Evolutionary conservation across 2,329 filamentous ascomycete species (phyloP), one percentile per base, ranked within the genome.

Genomic region (Didymella keratinophila): DNA sequence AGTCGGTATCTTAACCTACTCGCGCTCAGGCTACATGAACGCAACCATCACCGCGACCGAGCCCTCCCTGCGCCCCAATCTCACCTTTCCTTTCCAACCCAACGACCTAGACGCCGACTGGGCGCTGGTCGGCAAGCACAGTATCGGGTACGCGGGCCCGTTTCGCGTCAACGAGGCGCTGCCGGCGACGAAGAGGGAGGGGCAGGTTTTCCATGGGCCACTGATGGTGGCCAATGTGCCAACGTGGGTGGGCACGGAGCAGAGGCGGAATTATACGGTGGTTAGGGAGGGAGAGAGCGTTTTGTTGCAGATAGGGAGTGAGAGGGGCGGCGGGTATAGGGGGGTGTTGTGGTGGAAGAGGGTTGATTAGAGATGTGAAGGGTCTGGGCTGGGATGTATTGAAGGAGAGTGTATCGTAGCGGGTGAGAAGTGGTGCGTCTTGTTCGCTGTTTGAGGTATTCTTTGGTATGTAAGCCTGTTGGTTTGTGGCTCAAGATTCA

Each of bases 51-150:
- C 64, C 11, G 68, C 71, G 0, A 72, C 70, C 0, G 68, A 71
- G 23, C 61, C 70, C 11, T 25, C 42, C 0, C 34, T 68, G 2
- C 68, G 71, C 2, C 66, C 65, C 0, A 63, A 64, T 43, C 54
- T 74, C 2, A 67, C 62, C 0, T 73, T 67, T 43, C 71, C 71
- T 2, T 68, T 51, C 58, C 52, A 60, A 16, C 23, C 56, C 30
- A 61, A 55, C 23, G 69, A 73, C 28, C 48, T 47, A 2, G 71
- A 74, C 44, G 36, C 61, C 3, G 68, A 71, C 21, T 74, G 71
- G 71, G 70, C 71, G 16, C 63, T 64, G 2, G 63, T 73, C 2
- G 71, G 71, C 14, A 68, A 65, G 45, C 71, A 74, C 32, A 66
- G 63, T 34, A 58, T 74, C 16, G 65, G 67, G 1, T 73, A 73